Evolutionary conservation across 306 rosid species (phyloP), one percentile per base, ranked within the genome.

Genomic region (Amphicarpaea edgeworthii): DNA sequence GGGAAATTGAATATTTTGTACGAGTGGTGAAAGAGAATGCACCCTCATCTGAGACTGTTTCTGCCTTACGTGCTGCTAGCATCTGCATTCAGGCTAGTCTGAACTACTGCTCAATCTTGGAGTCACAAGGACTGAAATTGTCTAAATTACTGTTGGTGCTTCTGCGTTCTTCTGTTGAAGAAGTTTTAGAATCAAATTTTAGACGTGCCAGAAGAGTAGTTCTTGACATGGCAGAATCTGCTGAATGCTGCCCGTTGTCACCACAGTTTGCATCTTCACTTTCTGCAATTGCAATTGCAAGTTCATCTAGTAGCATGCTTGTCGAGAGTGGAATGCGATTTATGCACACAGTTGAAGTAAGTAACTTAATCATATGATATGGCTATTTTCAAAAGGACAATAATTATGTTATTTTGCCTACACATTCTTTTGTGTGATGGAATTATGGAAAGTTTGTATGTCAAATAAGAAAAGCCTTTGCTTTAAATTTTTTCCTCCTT

Each of bases 1-100:
- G 97, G 96, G 91, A 92, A 85, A 86, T 95, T 53, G 99, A 95
- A 82, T 89, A 81, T 76, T 92, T 95, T 87, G 90, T 90, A 63
- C 86, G 97, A 53, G 72, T 93, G 77, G 93, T 95, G 82, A 95
- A 90, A 82, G 98, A 92, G 80, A 90, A 89, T 77, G 92, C 93
- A 63, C 97, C 98, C 19, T 84, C 88, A 68, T 87, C 97, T 1
- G 96, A 90, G 80, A 86, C 92, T 40, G 79, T 88, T 77, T 83
- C 89, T 78, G 93, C 99, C 83, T 78, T 95, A 23, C 89, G 86
- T 73, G 95, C 97, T 55, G 98, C 91, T 72, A 76, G 97, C 85
- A 76, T 90, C 28, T 87, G 96, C 76, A 83, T 89, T 81, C 91
- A 95, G 87, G 90, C 97, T 77, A 90, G 98, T 89, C 92, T 95